Evolutionary conservation across 768 basidiomycete genomes (phyloP), one percentile per base, ranked within the genome.

Genomic region (Sutorius australiensis): DNA sequence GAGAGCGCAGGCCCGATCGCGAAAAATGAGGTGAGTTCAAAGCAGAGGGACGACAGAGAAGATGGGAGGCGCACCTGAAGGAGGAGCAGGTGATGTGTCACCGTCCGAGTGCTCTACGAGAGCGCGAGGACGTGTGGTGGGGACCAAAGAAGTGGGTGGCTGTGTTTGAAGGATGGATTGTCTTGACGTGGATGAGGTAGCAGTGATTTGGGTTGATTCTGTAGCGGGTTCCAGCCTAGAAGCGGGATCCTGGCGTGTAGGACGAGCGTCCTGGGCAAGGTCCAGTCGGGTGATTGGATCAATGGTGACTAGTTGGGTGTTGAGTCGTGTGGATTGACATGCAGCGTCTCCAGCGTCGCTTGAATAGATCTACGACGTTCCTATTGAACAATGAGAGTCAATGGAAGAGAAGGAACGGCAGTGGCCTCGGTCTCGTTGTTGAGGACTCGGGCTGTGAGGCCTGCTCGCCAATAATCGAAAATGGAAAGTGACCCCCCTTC

Each of bases 81-180:
- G 54, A 40, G 50, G 38, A 52, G 68, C 36, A 50, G 53, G 60
- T 54, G 61, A 33, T 40, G 56, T 34, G 66, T 70, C 62, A 65
- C 66, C 69, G 71, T 69, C 65, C 62, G 61, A 73, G 67, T 79
- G 78, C 73, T 86, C 84, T 69, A 81, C 77, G 66, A 83, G 79
- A 58, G 79, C 75, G 72, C 83, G 74, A 43, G 79, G 71, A 68
- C 86, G 83, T 56, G 82, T 83, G 59, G 82, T 73, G 58, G 87
- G 87, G 61, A 89, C 75, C 64, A 84, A 74, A 69, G 79, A 79
- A 47, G 65, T 57, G 45, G 48, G 50, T 53, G 51, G 57, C 51
- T 63, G 64, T 51, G 63, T 46, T 59, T 62, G 68, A 17, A 63
- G 62, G 49, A 60, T 55, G 38, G 61, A 50, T 32, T 60, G 59